A percentile compares a stretch with the other conserved stretches of the same genome.
phyloP scores from a whole-genome alignment of 2,329 filamentous ascomycete species.

The Monilinia vaccinii-corymbosi region DNA sequence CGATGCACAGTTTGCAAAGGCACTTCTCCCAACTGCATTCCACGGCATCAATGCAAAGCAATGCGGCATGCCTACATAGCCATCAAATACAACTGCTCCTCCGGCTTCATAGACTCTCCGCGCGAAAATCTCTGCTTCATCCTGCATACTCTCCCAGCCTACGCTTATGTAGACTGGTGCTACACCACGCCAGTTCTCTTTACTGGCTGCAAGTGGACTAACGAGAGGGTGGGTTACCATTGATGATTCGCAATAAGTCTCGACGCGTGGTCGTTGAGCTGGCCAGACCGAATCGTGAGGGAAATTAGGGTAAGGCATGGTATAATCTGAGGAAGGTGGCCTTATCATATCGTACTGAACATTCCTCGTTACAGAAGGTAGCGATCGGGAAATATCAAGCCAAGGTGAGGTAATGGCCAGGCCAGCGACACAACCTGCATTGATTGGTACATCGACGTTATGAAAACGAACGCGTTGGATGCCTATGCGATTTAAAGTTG shows the following conservation, averaged over 20 bases:
- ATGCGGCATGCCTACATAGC: constrained; percentile 77
- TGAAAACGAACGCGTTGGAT: constrained; percentile 47
- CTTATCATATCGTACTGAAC: constrained; percentile 55
- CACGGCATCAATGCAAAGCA: constrained; percentile 49
- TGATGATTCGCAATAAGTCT: constrained; percentile 46
- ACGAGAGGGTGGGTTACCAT: constrained; percentile 58
- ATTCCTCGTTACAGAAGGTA: constrained; percentile 45
- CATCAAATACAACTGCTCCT: constrained; percentile 54
- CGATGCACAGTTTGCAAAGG: background rate
- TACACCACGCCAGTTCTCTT: constrained; percentile 46
- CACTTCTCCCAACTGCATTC: constrained; percentile 5
- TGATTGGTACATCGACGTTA: constrained; percentile 38
- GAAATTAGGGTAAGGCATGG: constrained; percentile 29
- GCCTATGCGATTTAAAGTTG: constrained; percentile 47
- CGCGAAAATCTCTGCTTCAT: constrained; percentile 56
- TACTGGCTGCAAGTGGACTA: constrained; percentile 44
- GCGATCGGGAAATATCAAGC: constrained; percentile 59
- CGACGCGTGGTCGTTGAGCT: constrained; percentile 40
- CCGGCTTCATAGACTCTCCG: constrained; percentile 45
- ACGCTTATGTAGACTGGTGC: constrained; percentile 61
- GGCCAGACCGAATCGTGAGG: constrained; percentile 50
- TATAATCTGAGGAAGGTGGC: constrained; percentile 35
- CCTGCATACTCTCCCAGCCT: constrained; percentile 63
- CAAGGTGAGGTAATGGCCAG: constrained; percentile 57
- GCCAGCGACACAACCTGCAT: constrained; percentile 58